phyloP scores from a whole-genome alignment of 306 rosid species.

The Dicorynia guianensis region DNA sequence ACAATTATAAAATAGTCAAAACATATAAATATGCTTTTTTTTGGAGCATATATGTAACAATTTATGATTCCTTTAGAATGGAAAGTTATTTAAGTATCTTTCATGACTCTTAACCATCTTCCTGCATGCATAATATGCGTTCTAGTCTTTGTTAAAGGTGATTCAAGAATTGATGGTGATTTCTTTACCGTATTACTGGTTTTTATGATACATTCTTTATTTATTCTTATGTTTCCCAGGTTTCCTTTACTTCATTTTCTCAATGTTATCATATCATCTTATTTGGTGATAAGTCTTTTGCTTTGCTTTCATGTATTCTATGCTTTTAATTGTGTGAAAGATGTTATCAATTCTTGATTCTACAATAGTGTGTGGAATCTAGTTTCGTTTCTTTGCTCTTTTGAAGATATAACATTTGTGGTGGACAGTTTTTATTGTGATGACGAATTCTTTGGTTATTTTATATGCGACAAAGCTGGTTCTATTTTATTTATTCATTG shows the following conservation, averaged over 20 bases:
- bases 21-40: not conserved
- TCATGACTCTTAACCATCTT: not conserved
- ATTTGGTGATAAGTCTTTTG: not conserved
- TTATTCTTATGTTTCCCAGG: not conserved
- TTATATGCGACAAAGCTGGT: not conserved
- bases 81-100: not conserved
- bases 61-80: not conserved
- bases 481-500: too few relatives aligned
- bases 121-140: not conserved
- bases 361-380: not conserved
- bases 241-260: not conserved
- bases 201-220: not conserved
- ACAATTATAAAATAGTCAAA: not conserved
- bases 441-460: not conserved
- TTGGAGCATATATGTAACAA: not conserved
- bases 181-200: not conserved
- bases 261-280: not conserved
- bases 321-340: not conserved
- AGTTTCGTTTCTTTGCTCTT: not conserved
- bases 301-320: not conserved
- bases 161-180: conserved; percentile 16
- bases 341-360: not conserved
- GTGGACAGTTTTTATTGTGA: not conserved
- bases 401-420: not conserved
- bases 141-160: not conserved